Percentiles rank a stretch among this genome's conserved stretches.
These are phyloP conservation scores for Globisporangium yorkense DNA, from an alignment of 352 stramenopile genomes.

Conservation along the genomic window DNA sequence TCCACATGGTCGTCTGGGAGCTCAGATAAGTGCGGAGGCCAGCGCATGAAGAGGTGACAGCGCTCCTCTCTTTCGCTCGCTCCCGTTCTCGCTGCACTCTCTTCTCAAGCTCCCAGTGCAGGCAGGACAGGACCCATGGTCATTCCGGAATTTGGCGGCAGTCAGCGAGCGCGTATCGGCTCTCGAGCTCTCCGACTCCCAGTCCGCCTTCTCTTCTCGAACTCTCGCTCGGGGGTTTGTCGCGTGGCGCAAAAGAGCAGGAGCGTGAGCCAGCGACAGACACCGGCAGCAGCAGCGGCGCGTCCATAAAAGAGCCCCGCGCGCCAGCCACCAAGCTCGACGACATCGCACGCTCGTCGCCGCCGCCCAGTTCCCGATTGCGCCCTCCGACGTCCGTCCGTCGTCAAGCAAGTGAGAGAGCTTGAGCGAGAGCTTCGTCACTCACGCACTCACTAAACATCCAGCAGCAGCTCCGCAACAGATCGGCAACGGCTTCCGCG, in stretches of 20 bases:
- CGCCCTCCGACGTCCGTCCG: not conserved
- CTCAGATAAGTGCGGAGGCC: slow-evolving; percentile 1
- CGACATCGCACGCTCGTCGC: not conserved
- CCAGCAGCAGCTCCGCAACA: not conserved
- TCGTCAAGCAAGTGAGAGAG: not conserved
- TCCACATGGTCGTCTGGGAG: slow-evolving; percentile 8
- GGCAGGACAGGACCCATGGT: not conserved
- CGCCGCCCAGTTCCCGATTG: not conserved
- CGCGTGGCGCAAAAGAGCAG: slow-evolving; percentile 2
- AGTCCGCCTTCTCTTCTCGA: not conserved
- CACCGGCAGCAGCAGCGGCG: not conserved
- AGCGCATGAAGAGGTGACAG: not conserved
- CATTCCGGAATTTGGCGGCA: not conserved
- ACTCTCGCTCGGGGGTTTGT: not conserved
- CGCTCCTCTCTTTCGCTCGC: not conserved
- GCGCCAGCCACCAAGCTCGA: not conserved
- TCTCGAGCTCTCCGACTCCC: not conserved
- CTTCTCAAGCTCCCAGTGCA: no score
- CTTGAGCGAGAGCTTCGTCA: no score
- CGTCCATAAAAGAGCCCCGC: slow-evolving; percentile 1
- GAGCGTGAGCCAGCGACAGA: not conserved
- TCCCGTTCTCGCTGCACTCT: not conserved
- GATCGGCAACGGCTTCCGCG: not conserved
- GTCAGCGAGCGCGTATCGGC: no score
- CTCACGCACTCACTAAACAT: not conserved